These are phyloP conservation scores for Atkinsonella texensis DNA, from an alignment of 2,329 filamentous ascomycete species.

Conservation along the genomic window DNA sequence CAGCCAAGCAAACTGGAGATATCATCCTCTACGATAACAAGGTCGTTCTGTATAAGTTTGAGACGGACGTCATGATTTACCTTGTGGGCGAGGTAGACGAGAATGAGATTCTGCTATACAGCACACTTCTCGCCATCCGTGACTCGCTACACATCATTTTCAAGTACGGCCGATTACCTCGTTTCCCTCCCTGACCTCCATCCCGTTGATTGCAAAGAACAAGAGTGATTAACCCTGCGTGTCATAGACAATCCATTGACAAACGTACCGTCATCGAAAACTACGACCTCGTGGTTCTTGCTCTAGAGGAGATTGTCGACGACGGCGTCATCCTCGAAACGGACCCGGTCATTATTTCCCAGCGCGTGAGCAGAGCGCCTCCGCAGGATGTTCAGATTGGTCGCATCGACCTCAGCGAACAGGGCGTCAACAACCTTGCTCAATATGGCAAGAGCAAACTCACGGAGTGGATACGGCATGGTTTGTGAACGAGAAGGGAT, in stretches of 20 bases:
- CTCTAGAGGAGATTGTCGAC: conserved; percentile 90
- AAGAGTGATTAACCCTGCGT: conserved; percentile 6
- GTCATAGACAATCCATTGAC: conserved; percentile 74
- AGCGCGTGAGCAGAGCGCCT: conserved; percentile 83
- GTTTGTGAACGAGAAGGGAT: conserved; percentile 37
- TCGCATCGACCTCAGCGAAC: conserved; percentile 90
- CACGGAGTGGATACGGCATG: conserved; percentile 81
- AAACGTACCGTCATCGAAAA: conserved; percentile 98
- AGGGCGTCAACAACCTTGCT: conserved; percentile 87
- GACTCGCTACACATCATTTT: conserved; percentile 85
- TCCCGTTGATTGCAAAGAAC: not conserved
- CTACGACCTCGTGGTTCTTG: conserved; percentile 89
- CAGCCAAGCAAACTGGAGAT: conserved; percentile 86
- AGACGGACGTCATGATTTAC: conserved; percentile 94
- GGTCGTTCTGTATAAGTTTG: conserved; percentile 94
- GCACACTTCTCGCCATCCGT: conserved; percentile 79
- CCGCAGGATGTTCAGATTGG: conserved; percentile 85
- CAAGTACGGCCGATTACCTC: conserved; percentile 47
- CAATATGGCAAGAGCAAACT: conserved; percentile 88
- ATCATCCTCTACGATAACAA: conserved; percentile 97
- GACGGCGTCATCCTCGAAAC: conserved; percentile 96
- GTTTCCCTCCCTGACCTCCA: not conserved
- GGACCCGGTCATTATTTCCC: conserved; percentile 86
- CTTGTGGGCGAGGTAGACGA: conserved; percentile 85
- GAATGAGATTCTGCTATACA: conserved; percentile 95